These are phyloP conservation scores for Alternaria tenuissima DNA, from an alignment of 2,329 filamentous ascomycete genomes.

Conservation along the genomic window DNA sequence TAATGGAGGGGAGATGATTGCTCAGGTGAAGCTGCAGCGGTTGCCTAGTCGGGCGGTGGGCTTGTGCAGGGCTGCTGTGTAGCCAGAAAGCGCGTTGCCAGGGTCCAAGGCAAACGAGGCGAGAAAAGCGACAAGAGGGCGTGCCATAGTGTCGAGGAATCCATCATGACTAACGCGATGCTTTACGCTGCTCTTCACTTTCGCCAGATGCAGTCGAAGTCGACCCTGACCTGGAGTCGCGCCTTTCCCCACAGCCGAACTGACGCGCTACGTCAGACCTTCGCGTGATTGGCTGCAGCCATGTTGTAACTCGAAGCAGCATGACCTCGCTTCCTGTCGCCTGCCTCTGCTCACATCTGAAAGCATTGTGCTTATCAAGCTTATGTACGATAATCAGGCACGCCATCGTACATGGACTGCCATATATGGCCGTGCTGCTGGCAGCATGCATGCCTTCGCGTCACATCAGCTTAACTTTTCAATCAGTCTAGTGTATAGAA, in stretches of 20 bases:
- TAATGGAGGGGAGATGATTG: background rate
- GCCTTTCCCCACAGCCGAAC: constrained; percentile 11
- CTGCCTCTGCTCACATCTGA: background rate
- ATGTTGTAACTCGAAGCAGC: background rate
- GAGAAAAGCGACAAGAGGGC: background rate
- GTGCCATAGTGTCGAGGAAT: background rate
- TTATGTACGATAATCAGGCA: background rate
- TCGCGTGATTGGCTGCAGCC: constrained; percentile 7
- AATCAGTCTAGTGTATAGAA: background rate
- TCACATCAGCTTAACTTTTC: background rate
- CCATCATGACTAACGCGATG: constrained; percentile 2
- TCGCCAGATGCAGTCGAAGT: background rate
- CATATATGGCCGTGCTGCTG: background rate
- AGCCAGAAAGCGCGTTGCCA: constrained; percentile 6
- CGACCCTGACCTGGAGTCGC: background rate
- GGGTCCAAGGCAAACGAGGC: background rate
- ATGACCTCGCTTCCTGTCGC: background rate
- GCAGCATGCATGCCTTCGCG: background rate
- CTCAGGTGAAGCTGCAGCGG: constrained; percentile 12
- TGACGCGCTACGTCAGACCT: constrained; percentile 4
- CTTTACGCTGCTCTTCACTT: background rate
- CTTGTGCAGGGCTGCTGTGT: constrained; percentile 16
- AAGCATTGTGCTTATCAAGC: background rate
- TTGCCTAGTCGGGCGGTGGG: constrained; percentile 25
- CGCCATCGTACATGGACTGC: background rate